phyloP scores from a whole-genome alignment of 164 flowering plant species.

The Berberis vulgaris region DNA sequence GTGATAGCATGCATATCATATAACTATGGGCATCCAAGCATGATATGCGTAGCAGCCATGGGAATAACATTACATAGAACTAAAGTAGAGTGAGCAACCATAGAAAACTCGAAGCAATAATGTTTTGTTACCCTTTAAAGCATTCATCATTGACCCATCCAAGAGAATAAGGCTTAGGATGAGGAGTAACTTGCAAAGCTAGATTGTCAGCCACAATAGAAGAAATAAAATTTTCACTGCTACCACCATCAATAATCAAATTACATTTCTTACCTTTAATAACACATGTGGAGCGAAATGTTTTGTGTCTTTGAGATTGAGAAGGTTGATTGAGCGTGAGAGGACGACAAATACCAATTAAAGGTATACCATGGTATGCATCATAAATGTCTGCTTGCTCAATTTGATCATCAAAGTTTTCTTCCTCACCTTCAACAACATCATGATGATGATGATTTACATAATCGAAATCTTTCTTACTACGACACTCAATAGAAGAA shows the following conservation, averaged over 20 bases:
- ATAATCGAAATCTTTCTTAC: background rate
- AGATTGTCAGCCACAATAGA: background rate
- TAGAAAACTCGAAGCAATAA: background rate
- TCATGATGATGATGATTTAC: background rate
- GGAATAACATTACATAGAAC: background rate
- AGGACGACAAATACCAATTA: too few species aligned
- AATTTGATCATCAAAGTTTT: too few species aligned
- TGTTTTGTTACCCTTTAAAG: background rate
- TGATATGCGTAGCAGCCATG: slow-evolving; percentile 3
- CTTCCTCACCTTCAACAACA: too few species aligned
- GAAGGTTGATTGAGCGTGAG: background rate
- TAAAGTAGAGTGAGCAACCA: background rate
- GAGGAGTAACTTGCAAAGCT: background rate
- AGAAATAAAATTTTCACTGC: slow-evolving; percentile 4
- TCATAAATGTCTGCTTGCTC: too few species aligned
- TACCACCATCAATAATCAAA: background rate
- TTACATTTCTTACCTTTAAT: background rate
- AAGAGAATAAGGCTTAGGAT: background rate
- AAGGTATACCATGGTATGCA: too few species aligned
- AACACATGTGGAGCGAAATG: background rate
- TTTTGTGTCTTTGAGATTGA: background rate
- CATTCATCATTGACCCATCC: slow-evolving; percentile 2
- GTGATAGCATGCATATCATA: background rate
- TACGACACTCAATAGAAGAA: background rate
- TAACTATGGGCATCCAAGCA: background rate